phyloP scores from a whole-genome alignment of 768 basidiomycete genomes.

The Phlegmacium glaucopus region DNA sequence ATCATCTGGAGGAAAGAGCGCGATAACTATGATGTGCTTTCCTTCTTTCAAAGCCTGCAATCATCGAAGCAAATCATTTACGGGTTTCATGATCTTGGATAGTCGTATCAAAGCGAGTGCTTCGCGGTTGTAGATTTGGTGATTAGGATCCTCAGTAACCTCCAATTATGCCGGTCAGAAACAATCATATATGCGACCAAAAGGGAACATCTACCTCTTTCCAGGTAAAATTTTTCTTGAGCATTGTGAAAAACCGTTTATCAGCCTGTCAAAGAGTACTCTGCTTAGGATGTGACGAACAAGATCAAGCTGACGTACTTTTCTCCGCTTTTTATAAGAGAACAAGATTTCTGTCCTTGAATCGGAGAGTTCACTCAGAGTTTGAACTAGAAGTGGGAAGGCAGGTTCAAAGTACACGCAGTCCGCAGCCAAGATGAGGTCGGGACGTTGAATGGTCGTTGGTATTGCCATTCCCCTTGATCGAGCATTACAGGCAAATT shows the following conservation, averaged over 20 bases:
- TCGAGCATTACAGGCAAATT: constrained; percentile 3
- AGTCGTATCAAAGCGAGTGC: constrained; percentile 63
- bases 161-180: constrained; percentile 19
- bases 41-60: background rate
- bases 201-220: constrained; percentile 40
- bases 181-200: background rate
- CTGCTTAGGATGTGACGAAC: background rate
- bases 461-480: constrained; percentile 67
- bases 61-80: background rate
- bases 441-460: constrained; percentile 40
- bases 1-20: too few species aligned
- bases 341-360: constrained; percentile 70
- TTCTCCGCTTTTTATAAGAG: constrained; percentile 92
- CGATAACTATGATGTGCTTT: background rate
- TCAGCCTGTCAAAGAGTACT: constrained; percentile 57
- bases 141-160: constrained; percentile 64
- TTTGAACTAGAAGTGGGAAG: constrained; percentile 83
- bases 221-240: constrained; percentile 80
- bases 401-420: constrained; percentile 96
- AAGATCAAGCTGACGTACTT: constrained; percentile 41
- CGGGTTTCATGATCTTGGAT: constrained; percentile 23
- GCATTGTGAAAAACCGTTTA: constrained; percentile 76
- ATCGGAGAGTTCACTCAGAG: constrained; percentile 62
- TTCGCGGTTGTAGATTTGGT: constrained; percentile 55
- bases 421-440: constrained; percentile 85